Evolutionary conservation across 257 asterid genomes (phyloP).

Genomic region (Phtheirospermum japonicum): DNA sequence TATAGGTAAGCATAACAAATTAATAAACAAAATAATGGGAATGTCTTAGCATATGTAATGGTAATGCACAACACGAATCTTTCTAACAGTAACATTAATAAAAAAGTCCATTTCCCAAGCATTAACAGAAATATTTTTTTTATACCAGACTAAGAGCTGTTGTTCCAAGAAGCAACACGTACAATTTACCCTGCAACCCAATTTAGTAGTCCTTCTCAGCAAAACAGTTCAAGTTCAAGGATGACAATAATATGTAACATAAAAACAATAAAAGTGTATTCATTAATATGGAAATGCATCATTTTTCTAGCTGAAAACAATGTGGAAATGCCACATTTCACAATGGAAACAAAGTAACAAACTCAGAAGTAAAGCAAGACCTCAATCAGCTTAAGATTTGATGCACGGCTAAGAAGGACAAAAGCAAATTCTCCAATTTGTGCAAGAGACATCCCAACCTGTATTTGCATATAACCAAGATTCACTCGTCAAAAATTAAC

Average conservation of each 20-base stretch:
- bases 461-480: conserved; percentile 24
- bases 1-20: background rate
- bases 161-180: conserved; percentile 9
- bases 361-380: too few species aligned
- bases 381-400: conserved; percentile 78
- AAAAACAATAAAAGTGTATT: background rate
- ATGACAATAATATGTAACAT: background rate
- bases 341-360: too few species aligned
- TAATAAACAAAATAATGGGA: background rate
- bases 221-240: background rate
- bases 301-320: background rate
- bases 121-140: background rate
- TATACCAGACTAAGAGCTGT: conserved; percentile 6
- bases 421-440: conserved; percentile 93
- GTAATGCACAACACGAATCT: background rate
- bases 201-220: background rate
- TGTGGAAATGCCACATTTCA: background rate
- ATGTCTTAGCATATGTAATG: background rate
- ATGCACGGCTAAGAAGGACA: conserved; percentile 81
- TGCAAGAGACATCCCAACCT: conserved; percentile 93
- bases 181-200: conserved; percentile 1
- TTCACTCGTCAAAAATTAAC: conserved; percentile 14
- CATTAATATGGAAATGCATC: background rate
- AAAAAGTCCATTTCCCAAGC: background rate
- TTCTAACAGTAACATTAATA: background rate